Percentiles rank a stretch among this genome's conserved stretches.
Evolutionary conservation across 176 grass and related monocot species (phyloP).

Genomic region (Oryza glaberrima): DNA sequence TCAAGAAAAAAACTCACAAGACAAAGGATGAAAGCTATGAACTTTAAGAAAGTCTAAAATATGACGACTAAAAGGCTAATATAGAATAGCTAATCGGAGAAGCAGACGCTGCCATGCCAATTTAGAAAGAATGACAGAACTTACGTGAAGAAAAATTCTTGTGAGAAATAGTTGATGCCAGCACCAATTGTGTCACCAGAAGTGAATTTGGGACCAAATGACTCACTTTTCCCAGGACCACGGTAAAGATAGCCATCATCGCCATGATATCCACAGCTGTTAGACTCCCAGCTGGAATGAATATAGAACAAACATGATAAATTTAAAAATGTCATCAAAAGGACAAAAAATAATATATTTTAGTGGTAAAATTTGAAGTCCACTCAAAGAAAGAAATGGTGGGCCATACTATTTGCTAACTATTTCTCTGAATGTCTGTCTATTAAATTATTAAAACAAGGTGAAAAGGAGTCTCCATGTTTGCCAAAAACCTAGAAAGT

Average conservation of each 20-base stretch:
- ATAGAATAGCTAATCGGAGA: constrained; percentile 22
- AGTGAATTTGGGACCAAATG: constrained; percentile 93
- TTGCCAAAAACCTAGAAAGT: not conserved
- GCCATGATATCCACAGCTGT: constrained; percentile 93
- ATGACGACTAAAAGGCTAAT: constrained; percentile 2
- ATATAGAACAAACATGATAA: constrained; percentile 30
- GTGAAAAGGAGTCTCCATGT: not conserved
- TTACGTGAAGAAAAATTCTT: constrained; percentile 98
- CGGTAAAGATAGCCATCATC: constrained; percentile 83
- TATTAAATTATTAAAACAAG: not conserved
- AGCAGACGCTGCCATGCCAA: not conserved
- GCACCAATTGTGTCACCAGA: constrained; percentile 82
- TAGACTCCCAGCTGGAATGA: constrained; percentile 78
- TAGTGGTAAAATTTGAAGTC: constrained; percentile 26
- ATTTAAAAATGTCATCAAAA: not conserved
- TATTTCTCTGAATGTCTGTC: not conserved
- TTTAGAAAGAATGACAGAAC: constrained; percentile 37
- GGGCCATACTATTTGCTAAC: not conserved
- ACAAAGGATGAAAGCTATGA: not conserved
- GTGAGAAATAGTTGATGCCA: constrained; percentile 84
- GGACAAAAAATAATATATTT: constrained; percentile 13
- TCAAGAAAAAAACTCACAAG: constrained; percentile 10
- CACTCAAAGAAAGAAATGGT: constrained; percentile 20
- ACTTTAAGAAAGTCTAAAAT: not conserved
- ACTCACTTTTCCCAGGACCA: constrained; percentile 60